Evolutionary conservation across 805 yeast species (phyloP).

Genomic region (Monosporozyma aerobia): DNA sequence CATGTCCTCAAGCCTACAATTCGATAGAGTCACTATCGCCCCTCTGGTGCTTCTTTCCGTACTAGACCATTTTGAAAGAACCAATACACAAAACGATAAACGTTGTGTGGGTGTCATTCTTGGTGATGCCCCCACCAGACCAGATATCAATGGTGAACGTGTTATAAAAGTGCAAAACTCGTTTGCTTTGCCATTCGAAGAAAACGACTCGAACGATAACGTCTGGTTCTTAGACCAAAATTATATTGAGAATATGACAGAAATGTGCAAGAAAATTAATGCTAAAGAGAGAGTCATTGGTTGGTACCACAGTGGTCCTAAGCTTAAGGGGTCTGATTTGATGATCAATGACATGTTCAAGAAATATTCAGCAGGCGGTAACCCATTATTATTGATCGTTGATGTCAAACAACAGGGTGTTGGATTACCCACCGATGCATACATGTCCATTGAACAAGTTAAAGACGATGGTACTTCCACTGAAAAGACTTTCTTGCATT

Average conservation of each 20-base stretch:
- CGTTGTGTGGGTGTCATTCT: constrained; percentile 90
- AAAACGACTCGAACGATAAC: constrained; percentile 80
- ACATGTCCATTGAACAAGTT: constrained; percentile 86
- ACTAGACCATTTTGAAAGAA: constrained; percentile 90
- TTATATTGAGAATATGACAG: constrained; percentile 91
- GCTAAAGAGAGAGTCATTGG: constrained; percentile 95
- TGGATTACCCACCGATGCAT: constrained; percentile 94
- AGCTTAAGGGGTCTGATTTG: constrained; percentile 76
- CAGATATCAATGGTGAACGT: not conserved
- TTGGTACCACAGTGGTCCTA: constrained; percentile 99
- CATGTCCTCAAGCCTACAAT: constrained; percentile 11
- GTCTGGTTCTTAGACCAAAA: constrained; percentile 98
- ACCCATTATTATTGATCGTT: constrained; percentile 77
- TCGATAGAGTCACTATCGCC: constrained; percentile 76
- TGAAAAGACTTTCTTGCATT: constrained; percentile 85
- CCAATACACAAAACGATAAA: constrained; percentile 61
- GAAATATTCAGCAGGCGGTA: constrained; percentile 55
- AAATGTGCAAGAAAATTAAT: constrained; percentile 94
- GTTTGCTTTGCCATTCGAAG: constrained; percentile 97
- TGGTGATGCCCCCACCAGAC: constrained; percentile 46
- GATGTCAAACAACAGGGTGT: constrained; percentile 77
- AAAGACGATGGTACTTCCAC: constrained; percentile 93
- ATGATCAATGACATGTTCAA: constrained; percentile 86
- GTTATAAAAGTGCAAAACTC: constrained; percentile 73
- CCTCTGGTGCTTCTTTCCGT: constrained; percentile 90